Evolutionary conservation across 176 grass and related monocot genomes (phyloP).

Genomic region (Bothriochloa decipiens): DNA sequence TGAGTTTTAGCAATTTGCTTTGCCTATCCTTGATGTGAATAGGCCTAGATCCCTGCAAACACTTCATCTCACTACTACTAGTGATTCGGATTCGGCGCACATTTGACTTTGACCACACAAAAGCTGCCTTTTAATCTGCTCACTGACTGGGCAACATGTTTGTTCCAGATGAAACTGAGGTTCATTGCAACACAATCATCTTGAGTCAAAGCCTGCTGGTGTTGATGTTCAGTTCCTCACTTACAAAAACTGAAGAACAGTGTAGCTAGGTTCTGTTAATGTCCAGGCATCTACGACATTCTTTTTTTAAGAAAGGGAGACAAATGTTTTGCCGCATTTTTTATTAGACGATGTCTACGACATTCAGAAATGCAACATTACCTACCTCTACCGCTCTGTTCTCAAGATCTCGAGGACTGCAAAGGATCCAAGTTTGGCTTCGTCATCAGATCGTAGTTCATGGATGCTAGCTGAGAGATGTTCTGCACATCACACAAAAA

Average conservation of each 20-base stretch:
- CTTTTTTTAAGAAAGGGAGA: too few relatives aligned
- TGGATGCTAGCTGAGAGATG: conserved; percentile 93
- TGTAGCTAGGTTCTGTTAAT: neutral
- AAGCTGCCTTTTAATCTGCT: neutral
- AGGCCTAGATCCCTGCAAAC: neutral
- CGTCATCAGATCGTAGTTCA: conserved; percentile 93
- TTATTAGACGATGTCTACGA: too few relatives aligned
- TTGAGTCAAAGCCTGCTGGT: neutral
- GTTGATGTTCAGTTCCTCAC: neutral
- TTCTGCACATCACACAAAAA: conserved; percentile 54
- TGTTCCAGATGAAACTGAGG: neutral
- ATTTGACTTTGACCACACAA: neutral
- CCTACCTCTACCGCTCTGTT: neutral
- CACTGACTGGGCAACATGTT: neutral
- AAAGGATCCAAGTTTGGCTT: conserved; percentile 63
- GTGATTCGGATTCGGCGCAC: neutral
- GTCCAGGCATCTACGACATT: neutral
- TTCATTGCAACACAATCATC: conserved; percentile 1
- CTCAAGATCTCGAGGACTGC: conserved; percentile 49
- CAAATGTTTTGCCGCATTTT: too few relatives aligned
- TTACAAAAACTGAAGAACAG: neutral
- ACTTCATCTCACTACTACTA: conserved; percentile 4
- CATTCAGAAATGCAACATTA: neutral
- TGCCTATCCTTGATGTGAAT: neutral
- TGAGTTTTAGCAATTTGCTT: neutral